Evolutionary conservation across 2,329 filamentous ascomycete genomes (phyloP).

Genomic region (Paraphoma chrysanthemicola): DNA sequence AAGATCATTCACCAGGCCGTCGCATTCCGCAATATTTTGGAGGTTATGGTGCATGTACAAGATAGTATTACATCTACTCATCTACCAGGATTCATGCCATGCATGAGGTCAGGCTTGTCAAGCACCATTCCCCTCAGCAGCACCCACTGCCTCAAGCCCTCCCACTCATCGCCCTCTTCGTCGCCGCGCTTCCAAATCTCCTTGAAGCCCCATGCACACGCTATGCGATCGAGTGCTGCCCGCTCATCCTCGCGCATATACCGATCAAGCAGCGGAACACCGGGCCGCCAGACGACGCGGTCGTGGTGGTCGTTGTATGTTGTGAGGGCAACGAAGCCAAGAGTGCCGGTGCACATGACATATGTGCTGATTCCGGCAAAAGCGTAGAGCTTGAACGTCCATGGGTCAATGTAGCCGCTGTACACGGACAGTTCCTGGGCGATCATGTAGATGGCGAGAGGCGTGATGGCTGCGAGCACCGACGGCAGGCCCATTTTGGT

Average conservation of each 20-base stretch:
- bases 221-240: constrained; percentile 83
- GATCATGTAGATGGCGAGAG: constrained; percentile 72
- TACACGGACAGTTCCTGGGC: constrained; percentile 71
- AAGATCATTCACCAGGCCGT: too few relatives aligned
- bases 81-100: constrained; percentile 73
- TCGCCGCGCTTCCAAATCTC: constrained; percentile 81
- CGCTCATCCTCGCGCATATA: constrained; percentile 93
- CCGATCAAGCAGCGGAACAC: constrained; percentile 78
- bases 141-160: constrained; percentile 81
- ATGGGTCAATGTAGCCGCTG: constrained; percentile 79
- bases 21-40: too few relatives aligned
- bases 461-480: constrained; percentile 63
- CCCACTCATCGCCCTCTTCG: constrained; percentile 91
- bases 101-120: constrained; percentile 88
- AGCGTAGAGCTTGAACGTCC: constrained; percentile 76
- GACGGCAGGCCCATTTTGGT: constrained; percentile 68
- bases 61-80: not conserved
- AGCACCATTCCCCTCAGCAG: constrained; percentile 86
- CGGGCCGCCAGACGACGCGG: constrained; percentile 86
- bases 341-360: constrained; percentile 77
- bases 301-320: constrained; percentile 96
- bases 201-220: constrained; percentile 89
- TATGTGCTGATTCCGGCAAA: constrained; percentile 86
- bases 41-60: not conserved
- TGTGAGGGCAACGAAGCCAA: constrained; percentile 83